phyloP scores from a whole-genome alignment of 208 protist genomes.

The Wallacemonas rigidus region DNA sequence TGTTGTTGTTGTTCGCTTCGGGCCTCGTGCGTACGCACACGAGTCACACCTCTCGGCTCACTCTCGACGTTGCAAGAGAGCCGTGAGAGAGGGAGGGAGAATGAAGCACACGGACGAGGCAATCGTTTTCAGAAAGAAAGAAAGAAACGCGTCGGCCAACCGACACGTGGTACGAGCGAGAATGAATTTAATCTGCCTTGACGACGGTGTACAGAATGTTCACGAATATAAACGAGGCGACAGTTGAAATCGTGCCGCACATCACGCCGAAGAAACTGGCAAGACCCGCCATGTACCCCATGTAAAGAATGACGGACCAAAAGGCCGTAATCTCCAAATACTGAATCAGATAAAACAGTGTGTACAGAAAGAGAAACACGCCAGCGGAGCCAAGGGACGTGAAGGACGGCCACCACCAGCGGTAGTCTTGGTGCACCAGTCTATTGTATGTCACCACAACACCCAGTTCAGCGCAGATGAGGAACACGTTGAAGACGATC shows the following conservation, averaged over 20 bases:
- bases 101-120: neutral
- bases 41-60: too few species aligned
- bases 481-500: conserved; percentile 91
- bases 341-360: conserved; percentile 88
- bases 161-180: neutral
- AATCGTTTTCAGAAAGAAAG: conserved; percentile 4
- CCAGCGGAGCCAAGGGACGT: conserved; percentile 67
- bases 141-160: neutral
- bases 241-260: conserved; percentile 77
- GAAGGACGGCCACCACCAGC: conserved; percentile 98
- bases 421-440: conserved; percentile 95
- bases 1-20: too few species aligned
- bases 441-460: conserved; percentile 98
- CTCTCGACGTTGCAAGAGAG: too few species aligned
- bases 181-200: conserved; percentile 48
- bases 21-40: too few species aligned
- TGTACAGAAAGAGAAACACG: conserved; percentile 94
- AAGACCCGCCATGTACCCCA: conserved; percentile 74
- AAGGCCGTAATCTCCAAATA: conserved; percentile 69
- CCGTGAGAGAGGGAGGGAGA: too few species aligned
- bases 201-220: conserved; percentile 66
- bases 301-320: conserved; percentile 64
- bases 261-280: conserved; percentile 60
- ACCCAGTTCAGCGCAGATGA: conserved; percentile 95
- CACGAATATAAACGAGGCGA: conserved; percentile 74